phyloP scores from a whole-genome alignment of 2,329 filamentous ascomycete species.

The Botrytis elliptica region DNA sequence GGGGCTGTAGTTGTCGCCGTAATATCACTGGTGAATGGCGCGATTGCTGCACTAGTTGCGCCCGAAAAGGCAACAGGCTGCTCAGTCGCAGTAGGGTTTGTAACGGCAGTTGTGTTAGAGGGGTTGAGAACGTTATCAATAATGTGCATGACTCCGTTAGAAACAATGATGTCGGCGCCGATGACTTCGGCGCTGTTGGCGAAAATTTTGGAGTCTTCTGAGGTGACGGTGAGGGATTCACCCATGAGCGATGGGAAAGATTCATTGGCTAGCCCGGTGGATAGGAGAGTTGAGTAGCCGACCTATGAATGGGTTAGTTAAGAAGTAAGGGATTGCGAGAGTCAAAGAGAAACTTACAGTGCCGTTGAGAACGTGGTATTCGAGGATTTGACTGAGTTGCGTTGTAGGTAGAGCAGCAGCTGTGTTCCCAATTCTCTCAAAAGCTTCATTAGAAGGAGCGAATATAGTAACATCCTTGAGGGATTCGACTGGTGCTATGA shows the following conservation, averaged over 20 bases:
- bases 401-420: constrained; percentile 36
- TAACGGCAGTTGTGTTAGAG: constrained; percentile 39
- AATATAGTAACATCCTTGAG: constrained; percentile 53
- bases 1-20: constrained; percentile 44
- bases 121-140: constrained; percentile 49
- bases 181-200: constrained; percentile 44
- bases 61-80: constrained; percentile 41
- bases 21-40: constrained; percentile 45
- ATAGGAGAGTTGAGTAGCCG: constrained; percentile 39
- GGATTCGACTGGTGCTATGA: constrained; percentile 40
- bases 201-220: constrained; percentile 40
- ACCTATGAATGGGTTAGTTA: constrained; percentile 36
- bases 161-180: constrained; percentile 39
- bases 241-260: constrained; percentile 35
- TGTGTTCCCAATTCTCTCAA: constrained; percentile 41
- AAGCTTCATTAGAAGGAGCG: constrained; percentile 40
- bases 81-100: constrained; percentile 42
- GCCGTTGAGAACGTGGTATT: constrained; percentile 33
- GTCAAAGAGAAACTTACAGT: neutral
- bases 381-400: constrained; percentile 37
- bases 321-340: neutral
- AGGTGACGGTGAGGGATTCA: constrained; percentile 39
- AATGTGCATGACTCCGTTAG: constrained; percentile 41
- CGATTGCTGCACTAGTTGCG: constrained; percentile 28
- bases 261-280: constrained; percentile 33